Evolutionary conservation across 495 filamentous ascomycete genomes (phyloP).

Genomic region (Jackrogersella minutella): DNA sequence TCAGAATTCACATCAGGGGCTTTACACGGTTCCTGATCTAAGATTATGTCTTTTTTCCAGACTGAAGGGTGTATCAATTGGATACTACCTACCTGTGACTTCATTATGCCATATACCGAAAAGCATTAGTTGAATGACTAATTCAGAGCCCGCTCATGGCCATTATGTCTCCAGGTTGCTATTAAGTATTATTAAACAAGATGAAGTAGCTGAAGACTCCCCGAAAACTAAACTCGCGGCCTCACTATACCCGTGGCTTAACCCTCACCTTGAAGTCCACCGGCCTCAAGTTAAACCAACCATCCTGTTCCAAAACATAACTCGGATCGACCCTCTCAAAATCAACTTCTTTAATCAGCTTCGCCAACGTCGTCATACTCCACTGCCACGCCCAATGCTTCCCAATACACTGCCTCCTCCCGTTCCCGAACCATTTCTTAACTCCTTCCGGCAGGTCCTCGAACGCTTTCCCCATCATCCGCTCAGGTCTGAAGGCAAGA

Average conservation of each 20-base stretch:
- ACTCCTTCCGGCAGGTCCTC: constrained; percentile 63
- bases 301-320: constrained; percentile 63
- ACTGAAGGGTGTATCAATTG: too few species aligned
- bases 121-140: too few species aligned
- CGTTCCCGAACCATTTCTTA: constrained; percentile 77
- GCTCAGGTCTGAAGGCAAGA: constrained; percentile 68
- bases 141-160: too few species aligned
- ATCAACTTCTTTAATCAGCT: constrained; percentile 68
- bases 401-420: constrained; percentile 71
- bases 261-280: constrained; percentile 52
- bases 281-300: constrained; percentile 58
- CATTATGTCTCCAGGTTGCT: too few species aligned
- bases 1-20: too few species aligned
- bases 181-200: too few species aligned
- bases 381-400: constrained; percentile 75
- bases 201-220: too few species aligned
- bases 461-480: constrained; percentile 71
- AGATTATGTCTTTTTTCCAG: too few species aligned
- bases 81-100: too few species aligned
- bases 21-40: too few species aligned
- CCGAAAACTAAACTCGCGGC: neutral
- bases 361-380: constrained; percentile 60
- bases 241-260: constrained; percentile 41
- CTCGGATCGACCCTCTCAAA: constrained; percentile 64
- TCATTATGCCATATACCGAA: too few species aligned